Base-by-base conservation (phyloP, 2,329 filamentous ascomycete species). In the Sclerotinia subarctica region DNA sequence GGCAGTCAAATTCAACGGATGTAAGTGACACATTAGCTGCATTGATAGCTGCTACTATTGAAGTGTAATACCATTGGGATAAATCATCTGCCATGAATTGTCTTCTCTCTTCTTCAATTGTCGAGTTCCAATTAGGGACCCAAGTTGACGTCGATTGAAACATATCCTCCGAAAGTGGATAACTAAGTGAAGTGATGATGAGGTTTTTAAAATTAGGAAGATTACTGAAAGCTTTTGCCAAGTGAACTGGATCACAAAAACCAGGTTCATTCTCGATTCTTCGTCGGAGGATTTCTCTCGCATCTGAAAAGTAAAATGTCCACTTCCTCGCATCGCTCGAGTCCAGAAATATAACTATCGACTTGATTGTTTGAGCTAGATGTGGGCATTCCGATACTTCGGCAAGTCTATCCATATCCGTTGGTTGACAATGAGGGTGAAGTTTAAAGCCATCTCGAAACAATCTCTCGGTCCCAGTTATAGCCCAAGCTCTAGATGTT, bases 21-120 rank as follows among this genome's bases (percentile, higher is more conserved):
- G 49, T 49, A 29, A 64, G 66, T 15, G 51, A 13, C 2, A 56
- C 42, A 15, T 63, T 53, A 1, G 66, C 59, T 15, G 66, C 59
- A 47, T 63, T 64, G 17, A 68, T 17, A 15, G 66, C 66, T 13
- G 59, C 58, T 21, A 68, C 42, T 29, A 57, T 64, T 5, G 66
- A 68, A 42, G 57, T 68, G 17, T 64, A 68, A 64, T 68, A 68
- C 66, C 66, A 68, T 44, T 67, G 64, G 8, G 64, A 62, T 11
- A 67, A 21, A 44, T 67, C 64, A 44, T 67, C 64, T 21, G 64
- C 64, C 56, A 67, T 62, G 38, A 67, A 62, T 24, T 62, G 64
- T 44, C 47, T 52, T 35, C 64, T 52, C 21, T 67, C 56, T 11
- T 66, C 35, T 44, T 62, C 64, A 19, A 62, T 44, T 15, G 64